These are phyloP conservation scores for Rhodomyrtus psidioides DNA, from an alignment of 441 rosid genomes.

Conservation along the genomic window DNA sequence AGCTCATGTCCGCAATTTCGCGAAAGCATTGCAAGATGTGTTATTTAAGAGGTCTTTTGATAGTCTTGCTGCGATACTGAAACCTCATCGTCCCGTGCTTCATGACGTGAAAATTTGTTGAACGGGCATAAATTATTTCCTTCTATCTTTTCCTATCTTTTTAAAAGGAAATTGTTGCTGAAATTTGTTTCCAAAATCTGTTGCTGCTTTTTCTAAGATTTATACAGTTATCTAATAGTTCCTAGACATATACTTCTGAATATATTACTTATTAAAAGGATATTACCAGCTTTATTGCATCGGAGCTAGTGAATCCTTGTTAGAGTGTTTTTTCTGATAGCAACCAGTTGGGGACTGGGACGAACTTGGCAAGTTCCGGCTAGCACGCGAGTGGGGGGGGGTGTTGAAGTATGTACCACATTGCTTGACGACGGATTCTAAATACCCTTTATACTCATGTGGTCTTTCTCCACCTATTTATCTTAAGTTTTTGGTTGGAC, in stretches of 20 bases:
- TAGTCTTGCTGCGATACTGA: not conserved
- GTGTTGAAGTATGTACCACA: too few relatives aligned
- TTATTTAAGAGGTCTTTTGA: not conserved
- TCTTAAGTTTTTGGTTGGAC: too few relatives aligned
- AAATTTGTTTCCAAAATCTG: not conserved
- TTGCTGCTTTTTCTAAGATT: not conserved
- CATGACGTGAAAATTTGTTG: not conserved
- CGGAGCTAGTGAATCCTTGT: not conserved
- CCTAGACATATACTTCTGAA: not conserved
- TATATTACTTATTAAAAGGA: not conserved
- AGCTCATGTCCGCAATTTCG: fast-evolving
- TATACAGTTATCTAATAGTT: not conserved
- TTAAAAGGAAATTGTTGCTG: not conserved
- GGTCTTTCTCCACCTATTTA: too few relatives aligned
- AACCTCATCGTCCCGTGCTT: not conserved
- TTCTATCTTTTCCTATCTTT: not conserved
- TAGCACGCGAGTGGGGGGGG: too few relatives aligned
- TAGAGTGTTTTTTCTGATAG: not conserved
- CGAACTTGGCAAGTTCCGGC: too few relatives aligned
- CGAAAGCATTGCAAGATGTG: not conserved
- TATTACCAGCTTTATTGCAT: not conserved
- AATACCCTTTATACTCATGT: too few relatives aligned
- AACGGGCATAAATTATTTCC: not conserved
- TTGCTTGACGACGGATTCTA: too few relatives aligned
- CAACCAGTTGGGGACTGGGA: too few relatives aligned